A percentile compares a stretch with the other conserved stretches of the same genome.
phyloP scores from a whole-genome alignment of 2,329 filamentous ascomycete genomes.

The Biscogniauxia marginata region DNA sequence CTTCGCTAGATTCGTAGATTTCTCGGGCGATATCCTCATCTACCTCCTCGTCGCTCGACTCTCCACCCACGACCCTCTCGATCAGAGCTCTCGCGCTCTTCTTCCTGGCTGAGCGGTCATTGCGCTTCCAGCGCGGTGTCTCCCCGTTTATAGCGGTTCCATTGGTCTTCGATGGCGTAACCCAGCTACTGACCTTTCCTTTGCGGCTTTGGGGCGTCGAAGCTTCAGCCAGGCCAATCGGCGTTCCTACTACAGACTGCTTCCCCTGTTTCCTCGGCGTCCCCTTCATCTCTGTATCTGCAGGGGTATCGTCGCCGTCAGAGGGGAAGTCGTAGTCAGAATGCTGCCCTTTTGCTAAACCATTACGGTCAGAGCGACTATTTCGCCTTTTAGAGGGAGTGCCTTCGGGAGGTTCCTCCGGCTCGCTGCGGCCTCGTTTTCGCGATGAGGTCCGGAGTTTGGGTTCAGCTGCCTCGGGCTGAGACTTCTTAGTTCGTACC shows the following conservation, averaged over 20 bases:
- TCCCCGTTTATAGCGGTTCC: conserved; percentile 32
- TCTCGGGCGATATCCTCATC: conserved; percentile 66
- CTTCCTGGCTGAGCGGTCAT: conserved; percentile 80
- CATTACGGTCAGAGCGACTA: conserved; percentile 4
- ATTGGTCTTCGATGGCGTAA: conserved; percentile 26
- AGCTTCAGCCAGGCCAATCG: conserved; percentile 7
- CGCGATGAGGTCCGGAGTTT: conserved; percentile 13
- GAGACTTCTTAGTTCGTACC: conserved; percentile 25
- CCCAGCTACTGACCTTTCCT: conserved; percentile 12
- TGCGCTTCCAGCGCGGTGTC: conserved; percentile 65
- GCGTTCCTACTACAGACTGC: conserved; percentile 3
- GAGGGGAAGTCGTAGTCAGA: conserved; percentile 32
- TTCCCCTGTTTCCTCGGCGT: conserved; percentile 25
- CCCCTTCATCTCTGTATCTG: conserved; percentile 5
- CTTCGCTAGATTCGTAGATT: conserved; percentile 61
- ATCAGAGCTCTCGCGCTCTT: conserved; percentile 81
- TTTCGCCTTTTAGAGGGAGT: conserved; percentile 20
- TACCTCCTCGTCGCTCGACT: conserved; percentile 68
- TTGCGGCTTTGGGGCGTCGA: conserved; percentile 27
- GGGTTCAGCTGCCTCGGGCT: conserved; percentile 13
- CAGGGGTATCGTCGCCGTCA: conserved; percentile 19
- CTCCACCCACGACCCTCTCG: conserved; percentile 64
- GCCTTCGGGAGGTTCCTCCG: conserved; percentile 12
- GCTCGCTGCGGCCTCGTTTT: conserved; percentile 23
- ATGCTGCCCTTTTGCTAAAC: conserved; percentile 4